A percentile compares a stretch with the other conserved stretches of the same genome.
phyloP scores from a whole-genome alignment of 164 flowering plant genomes.

The Piper betle region DNA sequence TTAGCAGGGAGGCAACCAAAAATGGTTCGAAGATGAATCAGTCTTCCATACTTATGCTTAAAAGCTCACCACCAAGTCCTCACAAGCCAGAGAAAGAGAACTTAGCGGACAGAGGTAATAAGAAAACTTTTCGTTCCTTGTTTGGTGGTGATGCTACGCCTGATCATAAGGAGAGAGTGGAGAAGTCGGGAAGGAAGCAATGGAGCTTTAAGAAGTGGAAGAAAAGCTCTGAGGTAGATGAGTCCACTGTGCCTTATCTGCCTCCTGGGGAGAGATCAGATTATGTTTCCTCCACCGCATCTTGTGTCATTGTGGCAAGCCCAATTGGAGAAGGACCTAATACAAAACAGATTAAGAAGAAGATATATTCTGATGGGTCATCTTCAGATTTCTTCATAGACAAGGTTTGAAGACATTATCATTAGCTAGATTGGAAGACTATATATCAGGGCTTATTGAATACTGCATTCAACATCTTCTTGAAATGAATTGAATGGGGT shows the following conservation, averaged over 20 bases:
- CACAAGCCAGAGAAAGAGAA: constrained; percentile 17
- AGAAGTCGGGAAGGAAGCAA: constrained; percentile 41
- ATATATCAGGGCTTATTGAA: too few relatives aligned
- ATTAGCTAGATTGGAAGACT: too few relatives aligned
- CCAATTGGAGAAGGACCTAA: constrained; percentile 59
- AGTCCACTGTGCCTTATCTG: constrained; percentile 35
- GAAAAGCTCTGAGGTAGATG: constrained; percentile 37
- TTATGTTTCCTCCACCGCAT: constrained; percentile 14
- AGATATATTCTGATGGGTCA: constrained; percentile 54
- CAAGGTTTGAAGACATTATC: constrained; percentile 28
- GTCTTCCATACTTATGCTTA: constrained; percentile 46
- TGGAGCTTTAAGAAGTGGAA: constrained; percentile 78
- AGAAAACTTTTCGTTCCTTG: constrained; percentile 34
- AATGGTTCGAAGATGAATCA: constrained; percentile 19
- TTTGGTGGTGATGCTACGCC: constrained; percentile 14
- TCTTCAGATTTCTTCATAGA: constrained; percentile 78
- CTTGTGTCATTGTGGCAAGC: constrained; percentile 25
- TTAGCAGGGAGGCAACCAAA: constrained; percentile 19
- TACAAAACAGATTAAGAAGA: constrained; percentile 51
- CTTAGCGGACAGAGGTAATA: constrained; percentile 27
- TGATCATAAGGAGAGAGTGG: constrained; percentile 18
- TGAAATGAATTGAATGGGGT: not conserved
- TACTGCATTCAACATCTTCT: not conserved
- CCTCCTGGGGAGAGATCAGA: constrained; percentile 42
- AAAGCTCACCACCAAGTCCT: constrained; percentile 21